A percentile compares a stretch with the other conserved stretches of the same genome.
These are phyloP conservation scores for Candida hungchunana DNA, from an alignment of 805 yeast genomes.

Conservation along the genomic window DNA sequence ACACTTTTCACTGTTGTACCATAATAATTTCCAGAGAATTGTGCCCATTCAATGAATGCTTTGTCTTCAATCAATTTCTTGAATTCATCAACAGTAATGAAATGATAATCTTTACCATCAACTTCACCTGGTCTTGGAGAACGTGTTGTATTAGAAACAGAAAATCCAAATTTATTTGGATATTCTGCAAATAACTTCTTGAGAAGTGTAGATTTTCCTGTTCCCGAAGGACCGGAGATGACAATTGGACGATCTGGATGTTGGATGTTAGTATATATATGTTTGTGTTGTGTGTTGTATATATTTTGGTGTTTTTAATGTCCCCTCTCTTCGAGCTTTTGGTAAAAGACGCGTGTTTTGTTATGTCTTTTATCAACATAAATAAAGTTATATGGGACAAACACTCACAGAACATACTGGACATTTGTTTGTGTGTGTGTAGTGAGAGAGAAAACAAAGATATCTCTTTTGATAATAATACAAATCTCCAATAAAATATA, in stretches of 20 bases:
- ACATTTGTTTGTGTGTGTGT: too few species aligned
- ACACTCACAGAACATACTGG: too few species aligned
- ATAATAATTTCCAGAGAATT: constrained; percentile 95
- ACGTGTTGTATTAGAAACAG: constrained; percentile 92
- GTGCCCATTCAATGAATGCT: constrained; percentile 95
- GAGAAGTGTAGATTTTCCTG: constrained; percentile 93
- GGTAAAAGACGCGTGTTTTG: too few species aligned
- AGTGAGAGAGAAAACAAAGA: too few species aligned
- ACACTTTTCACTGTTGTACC: constrained; percentile 92
- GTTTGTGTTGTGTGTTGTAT: too few species aligned
- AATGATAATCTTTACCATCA: constrained; percentile 87
- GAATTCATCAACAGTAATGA: constrained; percentile 76
- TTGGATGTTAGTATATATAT: too few species aligned
- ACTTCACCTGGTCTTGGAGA: constrained; percentile 87
- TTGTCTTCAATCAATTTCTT: constrained; percentile 65
- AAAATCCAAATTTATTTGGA: constrained; percentile 89
- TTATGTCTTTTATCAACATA: too few species aligned
- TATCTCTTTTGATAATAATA: background rate
- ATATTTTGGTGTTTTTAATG: too few species aligned
- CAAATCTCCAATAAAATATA: background rate
- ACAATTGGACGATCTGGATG: constrained; percentile 78
- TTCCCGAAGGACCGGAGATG: constrained; percentile 92
- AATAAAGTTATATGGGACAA: too few species aligned
- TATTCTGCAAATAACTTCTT: constrained; percentile 86
- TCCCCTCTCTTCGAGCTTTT: too few species aligned